Evolutionary conservation across 441 rosid genomes (phyloP).

Genomic region (Jatropha podagrica): DNA sequence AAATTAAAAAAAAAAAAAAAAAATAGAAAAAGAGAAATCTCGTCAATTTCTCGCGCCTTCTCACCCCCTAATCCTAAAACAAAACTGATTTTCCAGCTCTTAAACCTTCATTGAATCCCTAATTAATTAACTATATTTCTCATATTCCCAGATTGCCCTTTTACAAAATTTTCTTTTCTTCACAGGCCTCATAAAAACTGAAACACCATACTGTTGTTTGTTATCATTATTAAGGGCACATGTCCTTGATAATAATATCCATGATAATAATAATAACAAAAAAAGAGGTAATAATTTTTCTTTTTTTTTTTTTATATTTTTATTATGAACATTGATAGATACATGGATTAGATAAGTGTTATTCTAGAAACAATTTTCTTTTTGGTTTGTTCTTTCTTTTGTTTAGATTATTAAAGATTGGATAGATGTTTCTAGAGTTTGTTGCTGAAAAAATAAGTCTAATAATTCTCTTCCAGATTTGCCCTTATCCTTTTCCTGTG

Average conservation of each 20-base stretch:
- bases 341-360: background rate
- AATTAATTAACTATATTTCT: background rate
- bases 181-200: background rate
- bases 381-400: background rate
- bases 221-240: constrained; percentile 14
- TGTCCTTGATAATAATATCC: background rate
- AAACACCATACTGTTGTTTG: background rate
- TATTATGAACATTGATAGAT: background rate
- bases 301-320: background rate
- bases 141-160: background rate
- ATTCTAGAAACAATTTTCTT: background rate
- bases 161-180: background rate
- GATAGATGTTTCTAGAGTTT: background rate
- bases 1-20: background rate
- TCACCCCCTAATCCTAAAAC: background rate
- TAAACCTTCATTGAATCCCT: background rate
- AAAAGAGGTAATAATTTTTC: constrained; percentile 6
- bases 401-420: background rate
- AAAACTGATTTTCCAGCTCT: background rate
- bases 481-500: constrained; percentile 33
- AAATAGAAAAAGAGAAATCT: background rate
- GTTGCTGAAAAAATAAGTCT: background rate
- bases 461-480: constrained; percentile 42
- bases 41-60: constrained; percentile 15
- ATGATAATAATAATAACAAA: background rate